Evolutionary conservation across 164 flowering plant species (phyloP), one percentile per base, ranked within the genome.

Genomic region (Saururus chinensis): DNA sequence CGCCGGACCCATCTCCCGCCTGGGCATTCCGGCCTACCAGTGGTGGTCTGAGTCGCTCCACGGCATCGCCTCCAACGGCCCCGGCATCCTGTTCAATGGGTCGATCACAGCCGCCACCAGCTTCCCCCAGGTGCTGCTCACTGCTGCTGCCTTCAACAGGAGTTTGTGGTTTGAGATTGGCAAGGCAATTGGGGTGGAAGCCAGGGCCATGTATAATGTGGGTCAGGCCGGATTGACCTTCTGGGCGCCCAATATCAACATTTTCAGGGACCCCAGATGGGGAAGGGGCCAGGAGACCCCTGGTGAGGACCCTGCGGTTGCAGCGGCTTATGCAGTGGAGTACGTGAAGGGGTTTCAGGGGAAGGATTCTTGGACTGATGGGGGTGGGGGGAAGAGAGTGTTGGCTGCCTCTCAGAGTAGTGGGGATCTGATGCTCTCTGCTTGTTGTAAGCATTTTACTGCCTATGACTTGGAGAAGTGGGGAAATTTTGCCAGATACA

Each of bases 381-480:
- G 26, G 22, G 58, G 45, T 21, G 63, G 51, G 23, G 67, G 45
- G 70, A 79, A 68, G 61, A 75, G 85, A 68, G 68, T 61, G 9
- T 69, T 83, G 72, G 51, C 62, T 42, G 80, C 57, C n/a, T 68
- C 59, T 53, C 71, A 23, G 24, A 67, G 19, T 42, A 71, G 21
- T 60, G 81, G 59, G 51, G 62, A 53, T 53, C 74, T 90, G 71
- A 84, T 81, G 95, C 68, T 90, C 9, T 93, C 99, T 65, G 99
- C 99, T 66, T 93, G 99, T 72, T 93, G 99, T 62, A 93, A 93
- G 81, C 99, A 93, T 79, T 79, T 73, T 49, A 77, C 79, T 72
- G 99, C 96, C 63, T 93, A 93, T 82, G 99, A 93, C 77, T 68
- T 93, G 78, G 99, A 93, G 74, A 81, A 74, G 17, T 90, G 97